These are phyloP conservation scores for Mucor ambiguus DNA, from an alignment of 371 early-diverging fungal genomes.

Conservation along the genomic window DNA sequence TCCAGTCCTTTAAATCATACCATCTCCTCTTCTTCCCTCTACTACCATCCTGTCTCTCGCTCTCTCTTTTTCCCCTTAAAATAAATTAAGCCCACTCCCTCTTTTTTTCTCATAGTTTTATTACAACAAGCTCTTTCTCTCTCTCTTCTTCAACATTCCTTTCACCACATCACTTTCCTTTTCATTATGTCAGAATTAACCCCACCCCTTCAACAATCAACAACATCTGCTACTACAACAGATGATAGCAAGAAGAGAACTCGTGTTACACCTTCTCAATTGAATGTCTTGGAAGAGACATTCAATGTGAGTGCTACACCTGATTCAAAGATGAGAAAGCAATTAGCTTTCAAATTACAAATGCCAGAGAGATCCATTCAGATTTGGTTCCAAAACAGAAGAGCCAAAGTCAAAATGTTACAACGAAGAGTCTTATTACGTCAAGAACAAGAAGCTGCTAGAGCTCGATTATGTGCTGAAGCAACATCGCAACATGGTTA, in stretches of 20 bases:
- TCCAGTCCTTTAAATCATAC: slow-evolving; percentile 3
- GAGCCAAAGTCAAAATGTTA: slow-evolving; percentile 89
- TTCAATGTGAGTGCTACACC: slow-evolving; percentile 72
- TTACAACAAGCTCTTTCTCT: slow-evolving; percentile 18
- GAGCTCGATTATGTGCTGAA: slow-evolving; percentile 39
- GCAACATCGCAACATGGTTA: slow-evolving; percentile 27
- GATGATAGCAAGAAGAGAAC: slow-evolving; percentile 63
- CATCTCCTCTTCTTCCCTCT: slow-evolving; percentile 2
- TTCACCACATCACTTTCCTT: slow-evolving; percentile 12
- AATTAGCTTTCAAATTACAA: slow-evolving; percentile 80
- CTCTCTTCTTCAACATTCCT: slow-evolving; percentile 11
- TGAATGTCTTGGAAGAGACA: slow-evolving; percentile 73
- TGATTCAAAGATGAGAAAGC: slow-evolving; percentile 82
- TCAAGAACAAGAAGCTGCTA: slow-evolving; percentile 56
- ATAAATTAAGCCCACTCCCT: slow-evolving; percentile 5
- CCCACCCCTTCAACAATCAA: slow-evolving; percentile 4
- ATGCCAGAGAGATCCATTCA: slow-evolving; percentile 96
- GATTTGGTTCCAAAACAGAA: slow-evolving; percentile 99
- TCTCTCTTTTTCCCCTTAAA: slow-evolving; percentile 6
- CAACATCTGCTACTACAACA: not conserved
- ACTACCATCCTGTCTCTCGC: not conserved
- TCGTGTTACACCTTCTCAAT: slow-evolving; percentile 74
- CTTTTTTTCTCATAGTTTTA: slow-evolving; percentile 1
- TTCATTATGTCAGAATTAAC: slow-evolving; percentile 22
- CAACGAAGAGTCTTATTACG: slow-evolving; percentile 56